Base-by-base conservation (phyloP, 228 moss, liverwort and hornwort genomes). In the Sphagnum fallax region DNA sequence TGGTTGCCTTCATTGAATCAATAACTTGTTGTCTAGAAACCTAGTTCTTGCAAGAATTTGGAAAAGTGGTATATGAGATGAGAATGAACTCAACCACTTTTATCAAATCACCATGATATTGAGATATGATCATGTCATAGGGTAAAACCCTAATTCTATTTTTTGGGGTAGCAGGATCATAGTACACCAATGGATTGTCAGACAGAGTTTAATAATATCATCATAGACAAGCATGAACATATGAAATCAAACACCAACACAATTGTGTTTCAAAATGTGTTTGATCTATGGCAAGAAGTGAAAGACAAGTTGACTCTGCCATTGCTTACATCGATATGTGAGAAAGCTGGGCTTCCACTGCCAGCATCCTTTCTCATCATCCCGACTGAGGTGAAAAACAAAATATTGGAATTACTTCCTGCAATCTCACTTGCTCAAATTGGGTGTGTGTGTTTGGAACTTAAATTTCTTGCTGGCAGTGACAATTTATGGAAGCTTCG, bases 231-330 rank as follows among this genome's bases (percentile, higher is more conserved):
- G 62, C 49, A 60, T 10, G 32, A 32, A 32, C 0, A 65, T 13
- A 67, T 71, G 59, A 52, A 68, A 16, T 77, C 76, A 6, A 71
- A 64, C 64, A 80, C 83, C 53, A 32, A 32, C 32, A 67, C 62
- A 50, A 76, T 73, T 48, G 76, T 89, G 51, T 90, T 88, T 66
- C 77, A 78, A 58, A 73, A 91, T 70, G 78, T 93, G 52, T 98
- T 90, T 73, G 91, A 89, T 73, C 81, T 93, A 4, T 98, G 97
- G 97, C 90, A 93, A 75, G 88, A 93, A 69, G 97, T 89, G 65
- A 98, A 98, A 76, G 97, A 98, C 75, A 82, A 83, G 55, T 74
- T 98, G 8, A 93, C 93, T 15, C 81, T 98, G 18, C 97, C 97
- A 9, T 83, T 98, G 69, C 84, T 98, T 15, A 87, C 97, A 4